Percentiles rank a stretch among this genome's conserved stretches.
phyloP scores from a whole-genome alignment of 768 basidiomycete species.

The Dacryopinax spathularia region DNA sequence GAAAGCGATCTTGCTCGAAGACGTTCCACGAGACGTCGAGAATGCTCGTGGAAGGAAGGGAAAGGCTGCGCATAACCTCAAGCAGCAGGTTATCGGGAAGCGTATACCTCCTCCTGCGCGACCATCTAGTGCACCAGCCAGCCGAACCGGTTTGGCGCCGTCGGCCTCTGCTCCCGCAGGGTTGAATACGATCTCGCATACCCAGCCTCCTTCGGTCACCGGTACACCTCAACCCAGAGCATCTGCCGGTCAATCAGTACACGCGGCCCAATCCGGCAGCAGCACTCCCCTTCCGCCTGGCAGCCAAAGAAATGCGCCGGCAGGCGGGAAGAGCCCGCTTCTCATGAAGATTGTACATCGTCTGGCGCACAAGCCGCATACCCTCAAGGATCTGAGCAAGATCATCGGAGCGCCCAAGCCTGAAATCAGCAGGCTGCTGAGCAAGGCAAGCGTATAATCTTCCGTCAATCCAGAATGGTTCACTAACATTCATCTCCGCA shows the following conservation, averaged over 20 bases:
- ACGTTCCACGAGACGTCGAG: neutral
- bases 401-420: neutral
- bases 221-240: too few relatives aligned
- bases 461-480: neutral
- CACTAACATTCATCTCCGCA: neutral
- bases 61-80: neutral
- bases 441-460: neutral
- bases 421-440: neutral
- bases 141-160: neutral
- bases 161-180: too few relatives aligned
- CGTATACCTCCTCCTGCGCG: neutral
- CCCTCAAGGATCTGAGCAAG: neutral
- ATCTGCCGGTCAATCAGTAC: too few relatives aligned
- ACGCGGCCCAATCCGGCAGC: neutral
- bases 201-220: too few relatives aligned
- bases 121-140: neutral
- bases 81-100: neutral
- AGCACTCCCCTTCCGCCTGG: neutral
- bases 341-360: neutral
- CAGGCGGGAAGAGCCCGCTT: conserved; percentile 1
- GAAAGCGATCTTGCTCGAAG: neutral
- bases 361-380: neutral
- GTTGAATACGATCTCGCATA: too few relatives aligned
- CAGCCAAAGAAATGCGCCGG: neutral
- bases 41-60: neutral